These are phyloP conservation scores for Backusella westeae DNA, from an alignment of 192 early-diverging fungal genomes.

Conservation along the genomic window DNA sequence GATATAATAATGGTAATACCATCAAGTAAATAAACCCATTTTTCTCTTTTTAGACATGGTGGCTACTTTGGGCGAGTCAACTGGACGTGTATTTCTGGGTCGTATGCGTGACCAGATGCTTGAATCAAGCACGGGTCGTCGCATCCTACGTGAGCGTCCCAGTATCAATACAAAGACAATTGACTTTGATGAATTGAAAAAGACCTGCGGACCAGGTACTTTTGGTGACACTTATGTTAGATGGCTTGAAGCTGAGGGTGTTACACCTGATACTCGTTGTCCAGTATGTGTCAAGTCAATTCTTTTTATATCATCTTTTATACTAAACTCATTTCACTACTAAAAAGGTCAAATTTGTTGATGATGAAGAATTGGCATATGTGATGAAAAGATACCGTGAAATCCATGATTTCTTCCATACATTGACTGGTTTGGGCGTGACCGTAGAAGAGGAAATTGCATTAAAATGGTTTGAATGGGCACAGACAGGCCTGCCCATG, in stretches of 20 bases:
- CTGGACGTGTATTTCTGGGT: slow-evolving; percentile 64
- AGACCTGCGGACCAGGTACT: slow-evolving; percentile 58
- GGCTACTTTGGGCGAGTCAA: slow-evolving; percentile 88
- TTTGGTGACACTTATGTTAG: slow-evolving; percentile 86
- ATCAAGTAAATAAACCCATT: background rate
- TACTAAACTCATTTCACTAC: background rate
- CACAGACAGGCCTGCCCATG: slow-evolving; percentile 90
- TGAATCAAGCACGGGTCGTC: slow-evolving; percentile 65
- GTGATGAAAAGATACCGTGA: slow-evolving; percentile 92
- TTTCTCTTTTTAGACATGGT: slow-evolving; percentile 66
- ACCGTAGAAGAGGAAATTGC: slow-evolving; percentile 90
- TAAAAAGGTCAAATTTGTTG: slow-evolving; percentile 74
- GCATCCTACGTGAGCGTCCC: slow-evolving; percentile 83
- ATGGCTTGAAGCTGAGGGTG: slow-evolving; percentile 76
- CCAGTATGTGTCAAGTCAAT: slow-evolving; percentile 45
- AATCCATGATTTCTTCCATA: slow-evolving; percentile 94
- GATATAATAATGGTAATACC: background rate
- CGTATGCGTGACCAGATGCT: slow-evolving; percentile 83
- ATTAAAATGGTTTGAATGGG: slow-evolving; percentile 93
- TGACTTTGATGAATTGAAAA: slow-evolving; percentile 63
- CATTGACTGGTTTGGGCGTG: slow-evolving; percentile 75
- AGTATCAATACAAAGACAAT: slow-evolving; percentile 67
- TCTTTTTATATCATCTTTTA: background rate
- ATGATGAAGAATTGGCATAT: slow-evolving; percentile 89
- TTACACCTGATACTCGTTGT: slow-evolving; percentile 78